A percentile compares a stretch with the other conserved stretches of the same genome.
Conservation (phyloP, 371 early-diverging fungal species). For the Mortierella sp. region DNA sequence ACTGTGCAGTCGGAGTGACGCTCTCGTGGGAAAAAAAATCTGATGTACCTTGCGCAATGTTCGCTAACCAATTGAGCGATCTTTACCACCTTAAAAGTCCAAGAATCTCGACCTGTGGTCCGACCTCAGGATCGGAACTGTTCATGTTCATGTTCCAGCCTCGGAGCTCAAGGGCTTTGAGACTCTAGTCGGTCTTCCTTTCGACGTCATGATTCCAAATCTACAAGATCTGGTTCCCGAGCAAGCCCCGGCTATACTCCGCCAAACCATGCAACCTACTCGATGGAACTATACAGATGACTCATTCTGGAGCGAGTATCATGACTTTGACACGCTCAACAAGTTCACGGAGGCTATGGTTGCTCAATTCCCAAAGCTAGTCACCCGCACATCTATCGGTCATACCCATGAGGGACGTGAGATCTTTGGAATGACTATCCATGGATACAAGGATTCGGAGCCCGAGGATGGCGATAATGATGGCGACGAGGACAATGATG, state of each 20-base stretch:
- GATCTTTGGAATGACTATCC: slow-evolving; percentile 56
- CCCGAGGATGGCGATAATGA: slow-evolving; percentile 15
- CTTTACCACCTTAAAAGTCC: slow-evolving; percentile 6
- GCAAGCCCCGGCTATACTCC: slow-evolving; percentile 17
- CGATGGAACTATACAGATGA: slow-evolving; percentile 38
- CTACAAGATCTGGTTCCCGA: slow-evolving; percentile 47
- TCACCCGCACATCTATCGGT: slow-evolving; percentile 51
- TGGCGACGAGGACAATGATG: slow-evolving; percentile 8
- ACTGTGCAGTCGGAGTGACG: neutral
- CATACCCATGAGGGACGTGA: slow-evolving; percentile 56
- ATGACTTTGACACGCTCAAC: slow-evolving; percentile 43
- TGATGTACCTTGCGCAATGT: no score
- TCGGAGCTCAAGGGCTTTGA: slow-evolving; percentile 17
- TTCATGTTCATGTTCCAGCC: slow-evolving; percentile 45
- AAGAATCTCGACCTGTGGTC: slow-evolving; percentile 53
- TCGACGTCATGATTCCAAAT: slow-evolving; percentile 45
- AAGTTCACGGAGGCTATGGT: slow-evolving; percentile 48
- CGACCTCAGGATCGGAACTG: slow-evolving; percentile 46
- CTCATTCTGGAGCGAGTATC: slow-evolving; percentile 45
- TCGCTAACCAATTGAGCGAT: no score
- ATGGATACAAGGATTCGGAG: slow-evolving; percentile 21
- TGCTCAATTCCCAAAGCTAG: slow-evolving; percentile 46
- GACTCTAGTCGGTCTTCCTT: slow-evolving; percentile 10
- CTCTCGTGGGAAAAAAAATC: neutral
- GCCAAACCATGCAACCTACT: neutral